Base-by-base conservation (phyloP, 140 eudicot genomes). In the Stevia rebaudiana region DNA sequence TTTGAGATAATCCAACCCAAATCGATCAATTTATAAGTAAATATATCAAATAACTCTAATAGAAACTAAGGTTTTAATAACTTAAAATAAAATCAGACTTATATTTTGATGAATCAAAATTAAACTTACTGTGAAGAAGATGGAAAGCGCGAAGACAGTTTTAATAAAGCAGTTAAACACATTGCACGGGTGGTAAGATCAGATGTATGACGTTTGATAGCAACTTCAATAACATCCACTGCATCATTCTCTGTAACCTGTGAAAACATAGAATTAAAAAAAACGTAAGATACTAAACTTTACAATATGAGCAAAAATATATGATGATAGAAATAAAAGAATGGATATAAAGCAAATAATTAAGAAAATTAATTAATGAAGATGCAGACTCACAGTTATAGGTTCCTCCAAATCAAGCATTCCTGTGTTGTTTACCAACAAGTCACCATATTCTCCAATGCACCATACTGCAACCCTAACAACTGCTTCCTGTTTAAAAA, bases 381-480 rank as follows among this genome's bases (percentile, higher is more conserved):
- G 24, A 21, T 39, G 35, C 73, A 51, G 74, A 83, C 98, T 92
- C 71, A 92, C 99, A 60, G 90, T 85, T 71, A 85, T 71, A 50
- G 95, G 95, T 69, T 94, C 97, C 84, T 94, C 97, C n/a, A 75
- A 53, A 75, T 76, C 90, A 67, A 94, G 94, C 89, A 78, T 59
- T 63, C 97, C 94, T 62, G 68, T 71, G 76, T 74, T 83, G 81
- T 87, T 78, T 42, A 94, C 84, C 88, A 94, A 76, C 86, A 94
- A 81, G 33, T 94, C 99, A 77, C 97, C 97, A 55, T 88, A 94
- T 83, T 94, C 99, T 41, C 99, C 99, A 50, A 88, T 88, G 80
- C 99, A 94, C 99, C 99, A 94, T 63, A 94, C 88, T 8, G 94
- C 94, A 54, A 94, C 97, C 74, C 91, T 84, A 61, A 86, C 92